Percentiles rank a stretch among this genome's conserved stretches.
Conservation (phyloP, 2,329 filamentous ascomycete genomes). For the Paraphoma chrysanthemicola region DNA sequence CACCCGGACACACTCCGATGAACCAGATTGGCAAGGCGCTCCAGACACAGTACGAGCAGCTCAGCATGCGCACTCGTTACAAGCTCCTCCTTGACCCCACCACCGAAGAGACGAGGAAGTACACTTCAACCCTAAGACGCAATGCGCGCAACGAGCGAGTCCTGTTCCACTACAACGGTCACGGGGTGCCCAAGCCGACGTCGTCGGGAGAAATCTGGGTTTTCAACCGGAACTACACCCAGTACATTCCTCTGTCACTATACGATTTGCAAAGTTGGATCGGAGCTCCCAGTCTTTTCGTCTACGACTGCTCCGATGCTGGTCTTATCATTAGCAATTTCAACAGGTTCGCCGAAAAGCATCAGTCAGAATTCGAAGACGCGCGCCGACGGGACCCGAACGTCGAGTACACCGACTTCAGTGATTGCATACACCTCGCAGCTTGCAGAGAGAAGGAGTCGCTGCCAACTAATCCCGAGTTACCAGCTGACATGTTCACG, state of each 20-base stretch:
- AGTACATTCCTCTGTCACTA: conserved; percentile 96
- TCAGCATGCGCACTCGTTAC: conserved; percentile 94
- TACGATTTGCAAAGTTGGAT: conserved; percentile 97
- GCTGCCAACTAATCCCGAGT: conserved; percentile 88
- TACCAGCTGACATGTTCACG: conserved; percentile 95
- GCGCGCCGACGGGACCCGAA: conserved; percentile 77
- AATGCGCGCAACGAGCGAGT: conserved; percentile 97
- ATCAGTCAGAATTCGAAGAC: conserved; percentile 87
- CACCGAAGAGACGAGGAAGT: conserved; percentile 96
- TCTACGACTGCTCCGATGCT: conserved; percentile 97
- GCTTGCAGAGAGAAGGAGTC: conserved; percentile 91
- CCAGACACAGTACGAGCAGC: conserved; percentile 94
- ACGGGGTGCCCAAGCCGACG: conserved; percentile 95
- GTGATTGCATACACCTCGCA: conserved; percentile 89
- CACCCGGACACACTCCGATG: conserved; percentile 77
- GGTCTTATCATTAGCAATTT: conserved; percentile 97
- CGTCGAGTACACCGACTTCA: conserved; percentile 68
- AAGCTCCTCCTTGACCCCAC: conserved; percentile 97
- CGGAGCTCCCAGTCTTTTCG: conserved; percentile 92
- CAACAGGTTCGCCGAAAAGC: conserved; percentile 91
- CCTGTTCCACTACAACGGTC: conserved; percentile 98
- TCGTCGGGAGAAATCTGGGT: conserved; percentile 98
- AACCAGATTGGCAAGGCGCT: conserved; percentile 95
- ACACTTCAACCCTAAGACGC: conserved; percentile 84
- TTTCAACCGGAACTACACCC: conserved; percentile 98